Conservation (phyloP, 1,284 basidiomycete genomes). For the Neotropicomus parvogracilis region DNA sequence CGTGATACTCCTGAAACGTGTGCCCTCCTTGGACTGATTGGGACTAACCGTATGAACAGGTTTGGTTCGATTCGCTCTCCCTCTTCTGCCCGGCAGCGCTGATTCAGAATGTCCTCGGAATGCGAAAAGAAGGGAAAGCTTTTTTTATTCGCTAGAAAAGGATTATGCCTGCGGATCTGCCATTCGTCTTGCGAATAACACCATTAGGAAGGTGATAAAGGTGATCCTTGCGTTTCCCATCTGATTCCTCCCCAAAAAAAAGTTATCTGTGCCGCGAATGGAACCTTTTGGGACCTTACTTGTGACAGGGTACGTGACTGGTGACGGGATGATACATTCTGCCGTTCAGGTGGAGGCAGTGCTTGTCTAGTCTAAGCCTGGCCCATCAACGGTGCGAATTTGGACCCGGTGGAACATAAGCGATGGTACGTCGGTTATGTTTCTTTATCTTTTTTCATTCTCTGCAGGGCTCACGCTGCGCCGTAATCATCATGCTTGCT, state of each 20-base stretch:
- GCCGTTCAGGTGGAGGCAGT: constrained; percentile 21
- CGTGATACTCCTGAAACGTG: constrained; percentile 26
- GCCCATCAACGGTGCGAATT: not conserved
- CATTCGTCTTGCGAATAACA: constrained; percentile 18
- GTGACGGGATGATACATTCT: constrained; percentile 14
- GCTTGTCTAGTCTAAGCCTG: constrained; percentile 5
- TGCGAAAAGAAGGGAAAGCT: constrained; percentile 2
- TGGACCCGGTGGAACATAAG: not conserved
- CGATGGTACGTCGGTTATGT: constrained; percentile 5
- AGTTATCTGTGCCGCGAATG: constrained; percentile 15
- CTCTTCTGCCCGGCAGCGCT: not conserved
- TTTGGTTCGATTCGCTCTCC: constrained; percentile 8
- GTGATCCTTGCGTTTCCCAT: constrained; percentile 14
- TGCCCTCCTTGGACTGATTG: constrained; percentile 8
- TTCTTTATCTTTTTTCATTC: constrained; percentile 2
- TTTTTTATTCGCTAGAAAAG: constrained; percentile 1
- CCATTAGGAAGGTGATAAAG: constrained; percentile 22
- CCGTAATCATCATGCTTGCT: constrained; percentile 9
- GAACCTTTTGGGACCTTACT: constrained; percentile 1
- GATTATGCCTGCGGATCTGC: constrained; percentile 9
- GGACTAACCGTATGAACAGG: not conserved
- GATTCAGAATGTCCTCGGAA: constrained; percentile 22
- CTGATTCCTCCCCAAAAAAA: constrained; percentile 18
- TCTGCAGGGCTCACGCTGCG: constrained; percentile 4
- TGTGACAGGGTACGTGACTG: constrained; percentile 20